Evolutionary conservation across 1,284 basidiomycete species (phyloP).

Genomic region (Trametes polyzona): DNA sequence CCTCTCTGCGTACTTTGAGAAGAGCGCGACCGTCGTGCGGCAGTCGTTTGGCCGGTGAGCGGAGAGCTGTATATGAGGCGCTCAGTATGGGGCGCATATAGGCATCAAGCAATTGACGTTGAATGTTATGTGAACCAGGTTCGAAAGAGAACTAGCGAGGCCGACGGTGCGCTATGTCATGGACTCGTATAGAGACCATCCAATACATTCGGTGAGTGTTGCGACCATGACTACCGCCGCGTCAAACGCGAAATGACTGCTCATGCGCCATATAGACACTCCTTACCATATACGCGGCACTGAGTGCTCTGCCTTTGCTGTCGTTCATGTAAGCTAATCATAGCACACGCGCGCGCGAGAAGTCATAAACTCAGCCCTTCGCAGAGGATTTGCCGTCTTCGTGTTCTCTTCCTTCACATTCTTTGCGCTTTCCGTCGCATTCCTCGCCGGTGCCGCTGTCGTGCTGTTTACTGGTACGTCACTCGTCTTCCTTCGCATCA

Average conservation of each 20-base stretch:
- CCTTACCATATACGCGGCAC: slow-evolving; percentile 10
- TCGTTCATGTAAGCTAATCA: slow-evolving; percentile 17
- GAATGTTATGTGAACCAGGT: background rate
- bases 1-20: slow-evolving; percentile 24
- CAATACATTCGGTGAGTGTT: slow-evolving; percentile 16
- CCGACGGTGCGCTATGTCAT: slow-evolving; percentile 15
- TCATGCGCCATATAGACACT: too few species aligned
- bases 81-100: background rate
- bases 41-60: slow-evolving; percentile 18
- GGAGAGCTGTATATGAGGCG: background rate
- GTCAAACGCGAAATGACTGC: too few species aligned
- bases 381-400: slow-evolving; percentile 21
- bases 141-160: slow-evolving; percentile 16
- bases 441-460: slow-evolving; percentile 9
- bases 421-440: slow-evolving; percentile 11
- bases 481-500: background rate
- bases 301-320: slow-evolving; percentile 21
- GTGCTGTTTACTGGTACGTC: slow-evolving; percentile 21
- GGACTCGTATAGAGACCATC: slow-evolving; percentile 10
- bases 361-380: background rate
- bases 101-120: background rate
- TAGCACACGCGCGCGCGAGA: background rate
- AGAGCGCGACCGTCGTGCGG: slow-evolving; percentile 23
- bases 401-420: slow-evolving; percentile 18
- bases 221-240: too few species aligned